Base-by-base conservation (phyloP, 371 early-diverging fungal species). In the Mortierella sp. region DNA sequence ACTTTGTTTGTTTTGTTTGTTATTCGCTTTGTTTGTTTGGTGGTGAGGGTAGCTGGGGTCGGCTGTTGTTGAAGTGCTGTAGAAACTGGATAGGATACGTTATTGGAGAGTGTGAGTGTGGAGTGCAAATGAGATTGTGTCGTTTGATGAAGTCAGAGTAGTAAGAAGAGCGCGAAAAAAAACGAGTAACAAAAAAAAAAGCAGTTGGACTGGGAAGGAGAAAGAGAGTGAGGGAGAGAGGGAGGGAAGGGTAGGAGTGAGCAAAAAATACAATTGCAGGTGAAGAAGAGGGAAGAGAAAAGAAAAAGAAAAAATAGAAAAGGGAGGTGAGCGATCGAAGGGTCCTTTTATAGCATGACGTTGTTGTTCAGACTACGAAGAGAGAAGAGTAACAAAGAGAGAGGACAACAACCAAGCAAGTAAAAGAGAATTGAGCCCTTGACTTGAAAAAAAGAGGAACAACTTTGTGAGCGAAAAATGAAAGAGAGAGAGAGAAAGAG, bases 261-360 rank as follows among this genome's bases (percentile, higher is more conserved):
- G 59, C 46, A 31, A 48, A 44, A 40, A 72, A 28, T 40, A 31
- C 61, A 67, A 67, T 37, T 67, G 67, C 67, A 67, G 67, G 67
- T 67, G 67, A 67, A 64, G 64, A 61, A 34, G 5, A 44, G 26
- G n/a, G 3, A 19, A 54, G 34, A 37, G 24, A 26, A 69, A 51
- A 44, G 28, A 71, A 69, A 51, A 69, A 16, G 69, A 50, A 44
- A 43, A 69, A 69, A n/a, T 51, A 34, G 53, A 28, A 69, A 67
- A 21, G 67, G 67, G 67, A 40, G 24, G 24, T 67, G 67, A 67
- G 67, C 67, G 37, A 40, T 67, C 24, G 21, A 67, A 67, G 67
- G 67, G 67, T 67, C 67, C 67, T 67, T 67, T 40, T 67, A 67
- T 67, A 67, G 34, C 8, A 19, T 31, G 64, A 34, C 8, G 6